A percentile compares a stretch with the other conserved stretches of the same genome.
Conservation (phyloP, 2,329 filamentous ascomycete genomes). For the Podosphaera aphanis region DNA sequence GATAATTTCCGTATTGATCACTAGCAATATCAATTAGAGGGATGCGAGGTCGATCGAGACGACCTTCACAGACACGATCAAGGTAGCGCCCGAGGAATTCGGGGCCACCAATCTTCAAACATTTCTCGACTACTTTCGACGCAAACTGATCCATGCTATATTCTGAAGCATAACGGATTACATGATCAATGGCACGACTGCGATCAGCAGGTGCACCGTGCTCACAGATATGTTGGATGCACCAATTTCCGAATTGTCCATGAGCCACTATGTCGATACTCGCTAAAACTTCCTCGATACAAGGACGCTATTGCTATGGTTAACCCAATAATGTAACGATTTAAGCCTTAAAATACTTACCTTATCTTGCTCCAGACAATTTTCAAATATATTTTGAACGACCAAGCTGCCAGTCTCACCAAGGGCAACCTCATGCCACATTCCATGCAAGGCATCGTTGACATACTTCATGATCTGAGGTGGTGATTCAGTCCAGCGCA, state of each 20-base stretch:
- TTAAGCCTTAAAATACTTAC: constrained; percentile 23
- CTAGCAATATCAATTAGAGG: constrained; percentile 94
- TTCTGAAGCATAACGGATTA: constrained; percentile 76
- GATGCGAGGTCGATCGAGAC: constrained; percentile 76
- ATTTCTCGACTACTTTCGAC: constrained; percentile 97
- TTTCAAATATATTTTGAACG: constrained; percentile 98
- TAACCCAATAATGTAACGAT: constrained; percentile 2
- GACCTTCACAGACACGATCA: constrained; percentile 78
- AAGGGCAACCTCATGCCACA: constrained; percentile 97
- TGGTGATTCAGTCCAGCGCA: constrained; percentile 82
- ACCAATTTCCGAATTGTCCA: constrained; percentile 98
- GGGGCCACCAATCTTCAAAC: constrained; percentile 76
- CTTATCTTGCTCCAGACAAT: constrained; percentile 96
- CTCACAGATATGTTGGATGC: constrained; percentile 97
- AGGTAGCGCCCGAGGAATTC: constrained; percentile 88
- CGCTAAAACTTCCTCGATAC: constrained; percentile 82
- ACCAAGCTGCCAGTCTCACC: constrained; percentile 95
- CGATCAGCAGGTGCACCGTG: constrained; percentile 81
- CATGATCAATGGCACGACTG: constrained; percentile 81
- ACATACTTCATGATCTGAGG: constrained; percentile 98
- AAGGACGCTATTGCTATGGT: constrained; percentile 46
- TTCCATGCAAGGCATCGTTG: constrained; percentile 78
- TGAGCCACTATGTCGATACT: constrained; percentile 94
- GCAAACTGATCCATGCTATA: constrained; percentile 99
- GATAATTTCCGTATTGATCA: constrained; percentile 96